phyloP scores from a whole-genome alignment of 1,139 yeast genomes.

The Kazachstania sp. region DNA sequence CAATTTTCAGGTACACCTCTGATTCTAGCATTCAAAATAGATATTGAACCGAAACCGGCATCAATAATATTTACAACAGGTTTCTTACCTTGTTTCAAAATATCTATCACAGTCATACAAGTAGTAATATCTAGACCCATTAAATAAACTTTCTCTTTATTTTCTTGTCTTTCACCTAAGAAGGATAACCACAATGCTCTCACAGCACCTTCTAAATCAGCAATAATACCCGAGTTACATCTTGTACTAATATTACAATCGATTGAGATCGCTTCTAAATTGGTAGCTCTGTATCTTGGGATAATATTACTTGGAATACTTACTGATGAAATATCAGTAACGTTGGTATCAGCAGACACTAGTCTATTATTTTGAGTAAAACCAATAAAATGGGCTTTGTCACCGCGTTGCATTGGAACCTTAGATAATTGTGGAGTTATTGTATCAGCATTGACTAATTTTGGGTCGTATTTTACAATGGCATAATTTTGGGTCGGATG shows the following conservation, averaged over 20 bases:
- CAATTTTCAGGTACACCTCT: conserved; percentile 81
- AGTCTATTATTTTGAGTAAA: conserved; percentile 63
- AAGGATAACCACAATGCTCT: conserved; percentile 80
- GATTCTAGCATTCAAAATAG: conserved; percentile 69
- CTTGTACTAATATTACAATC: conserved; percentile 68
- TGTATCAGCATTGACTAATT: conserved; percentile 52
- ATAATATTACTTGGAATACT: conserved; percentile 63
- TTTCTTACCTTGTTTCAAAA: conserved; percentile 42
- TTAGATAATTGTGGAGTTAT: conserved; percentile 55
- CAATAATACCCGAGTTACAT: conserved; percentile 72
- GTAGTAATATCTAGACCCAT: conserved; percentile 77
- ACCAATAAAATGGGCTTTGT: conserved; percentile 68
- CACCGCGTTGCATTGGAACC: conserved; percentile 63
- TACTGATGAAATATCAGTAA: conserved; percentile 67
- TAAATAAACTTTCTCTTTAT: conserved; percentile 53
- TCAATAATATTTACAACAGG: conserved; percentile 65
- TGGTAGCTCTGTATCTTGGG: conserved; percentile 82
- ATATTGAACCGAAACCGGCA: conserved; percentile 63
- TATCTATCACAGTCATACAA: conserved; percentile 47
- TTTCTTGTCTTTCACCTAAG: conserved; percentile 60
- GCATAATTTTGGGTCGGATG: conserved; percentile 89
- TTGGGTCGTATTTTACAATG: conserved; percentile 73
- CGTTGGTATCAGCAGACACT: conserved; percentile 66
- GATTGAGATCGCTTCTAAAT: conserved; percentile 65
- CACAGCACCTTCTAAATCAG: conserved; percentile 70